Evolutionary conservation across 1,284 basidiomycete species (phyloP).

Genomic region (Cystobasidium sp.): DNA sequence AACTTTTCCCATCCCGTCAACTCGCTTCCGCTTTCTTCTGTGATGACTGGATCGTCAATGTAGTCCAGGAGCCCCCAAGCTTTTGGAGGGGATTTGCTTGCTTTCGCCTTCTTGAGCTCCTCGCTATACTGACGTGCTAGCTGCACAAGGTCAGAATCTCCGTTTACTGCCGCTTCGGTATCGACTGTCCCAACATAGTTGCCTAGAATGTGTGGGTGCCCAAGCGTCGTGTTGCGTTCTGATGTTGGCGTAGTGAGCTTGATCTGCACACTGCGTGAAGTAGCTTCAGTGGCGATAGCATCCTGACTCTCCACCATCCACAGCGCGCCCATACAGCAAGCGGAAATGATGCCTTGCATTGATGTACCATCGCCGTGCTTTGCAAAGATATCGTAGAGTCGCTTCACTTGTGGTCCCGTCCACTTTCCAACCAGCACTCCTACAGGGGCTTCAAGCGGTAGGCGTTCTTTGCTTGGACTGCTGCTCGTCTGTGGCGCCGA

Average conservation of each 20-base stretch:
- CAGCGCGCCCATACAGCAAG: constrained; percentile 14
- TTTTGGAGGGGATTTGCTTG: neutral
- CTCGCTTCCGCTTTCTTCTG: neutral
- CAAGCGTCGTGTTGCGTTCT: constrained; percentile 2
- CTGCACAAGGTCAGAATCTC: neutral
- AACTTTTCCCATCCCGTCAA: constrained; percentile 20
- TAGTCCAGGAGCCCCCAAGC: constrained; percentile 35
- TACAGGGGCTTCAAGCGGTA: constrained; percentile 4
- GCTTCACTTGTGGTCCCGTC: neutral
- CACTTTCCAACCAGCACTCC: constrained; percentile 8
- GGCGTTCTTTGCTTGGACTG: neutral
- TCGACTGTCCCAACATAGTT: constrained; percentile 25
- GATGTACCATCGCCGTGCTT: neutral
- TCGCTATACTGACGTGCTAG: neutral
- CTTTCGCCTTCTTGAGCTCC: neutral
- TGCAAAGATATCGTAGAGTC: neutral
- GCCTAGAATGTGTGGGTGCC: constrained; percentile 22
- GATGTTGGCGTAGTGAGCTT: constrained; percentile 28
- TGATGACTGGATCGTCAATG: constrained; percentile 20
- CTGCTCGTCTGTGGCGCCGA: neutral
- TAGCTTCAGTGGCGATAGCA: neutral
- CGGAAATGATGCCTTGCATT: constrained; percentile 8
- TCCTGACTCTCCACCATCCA: constrained; percentile 4
- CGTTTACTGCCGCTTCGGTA: neutral
- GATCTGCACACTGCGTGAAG: neutral